phyloP scores from a whole-genome alignment of 495 filamentous ascomycete species.

The Aspergillus panamensis region DNA sequence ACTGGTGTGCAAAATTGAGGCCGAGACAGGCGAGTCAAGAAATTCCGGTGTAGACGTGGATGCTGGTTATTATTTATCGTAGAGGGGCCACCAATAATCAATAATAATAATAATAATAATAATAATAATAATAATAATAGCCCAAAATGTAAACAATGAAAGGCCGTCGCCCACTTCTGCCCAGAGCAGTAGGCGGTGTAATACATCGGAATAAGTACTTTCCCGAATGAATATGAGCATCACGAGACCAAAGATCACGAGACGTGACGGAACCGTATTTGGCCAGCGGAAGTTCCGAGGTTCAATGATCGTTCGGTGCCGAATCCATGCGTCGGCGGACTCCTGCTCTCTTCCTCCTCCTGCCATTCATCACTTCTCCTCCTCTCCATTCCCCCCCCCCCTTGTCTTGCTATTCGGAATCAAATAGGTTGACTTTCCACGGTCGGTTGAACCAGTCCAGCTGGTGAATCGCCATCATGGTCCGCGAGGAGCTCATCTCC shows the following conservation, averaged over 20 bases:
- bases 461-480: conserved; percentile 50
- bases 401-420: conserved; percentile 5
- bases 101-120: conserved; percentile 4
- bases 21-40: background rate
- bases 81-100: background rate
- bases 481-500: conserved; percentile 79
- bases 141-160: conserved; percentile 30
- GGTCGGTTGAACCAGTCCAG: conserved; percentile 11
- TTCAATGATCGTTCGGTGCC: conserved; percentile 27
- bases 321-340: conserved; percentile 8
- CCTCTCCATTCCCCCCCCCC: conserved; percentile 6
- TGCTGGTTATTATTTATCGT: background rate
- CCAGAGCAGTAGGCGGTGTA: conserved; percentile 38
- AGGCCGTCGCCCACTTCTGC: conserved; percentile 23
- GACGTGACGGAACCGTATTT: conserved; percentile 23
- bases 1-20: background rate
- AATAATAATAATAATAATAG: background rate
- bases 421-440: conserved; percentile 9
- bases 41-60: background rate
- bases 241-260: conserved; percentile 28
- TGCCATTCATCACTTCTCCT: conserved; percentile 12
- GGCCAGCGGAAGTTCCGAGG: conserved; percentile 40
- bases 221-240: background rate
- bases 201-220: conserved; percentile 9
- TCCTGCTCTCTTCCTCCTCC: conserved; percentile 11